Base-by-base conservation (phyloP, 257 asterid species). In the Gynochthodes officinalis region DNA sequence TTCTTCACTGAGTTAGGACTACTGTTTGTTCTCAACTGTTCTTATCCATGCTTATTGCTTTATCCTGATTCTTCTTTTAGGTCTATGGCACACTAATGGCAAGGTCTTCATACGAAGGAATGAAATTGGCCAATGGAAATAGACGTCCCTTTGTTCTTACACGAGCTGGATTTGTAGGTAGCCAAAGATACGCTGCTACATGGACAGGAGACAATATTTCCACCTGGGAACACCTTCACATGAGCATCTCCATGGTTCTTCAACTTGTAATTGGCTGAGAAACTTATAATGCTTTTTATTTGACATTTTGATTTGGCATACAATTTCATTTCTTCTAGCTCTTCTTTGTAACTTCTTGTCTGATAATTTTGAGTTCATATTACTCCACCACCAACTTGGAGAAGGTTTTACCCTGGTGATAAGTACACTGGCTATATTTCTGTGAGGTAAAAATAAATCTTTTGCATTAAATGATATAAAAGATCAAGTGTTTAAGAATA, bases 131-230 rank as follows among this genome's bases (percentile, higher is more conserved):
- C 68, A 80, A 84, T 77, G 85, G 79, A 82, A 83, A 80, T 75
- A 88, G 80, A 73, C 96, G 99, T 18, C 99, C 97, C 3, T 94
- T 94, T 82, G 99, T 94, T 76, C 94, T 94, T 73, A 89, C 99
- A 10, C 88, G 99, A 79, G 99, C 99, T 73, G 99, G 97, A 64
- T 94, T 89, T 81, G 85, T 91, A 52, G 99, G 99, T 72, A 89
- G 97, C 90, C 98, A 94, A 75, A 84, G 89, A 86, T 89, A 87
- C 83, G 97, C 99, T 79, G 97, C 97, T 55, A 94, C 99, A 64
- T 94, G 99, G 99, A 94, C 99, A 16, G 99, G 99, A 75, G 99
- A 94, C 78, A 94, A 94, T 84, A 82, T 91, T 81, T 86, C 99
- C 50, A 91, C 96, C 19, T 94, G 99, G 99, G 97, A 88, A 87